phyloP scores from a whole-genome alignment of 2,329 filamentous ascomycete species.

The Phialocephala subalpina region DNA sequence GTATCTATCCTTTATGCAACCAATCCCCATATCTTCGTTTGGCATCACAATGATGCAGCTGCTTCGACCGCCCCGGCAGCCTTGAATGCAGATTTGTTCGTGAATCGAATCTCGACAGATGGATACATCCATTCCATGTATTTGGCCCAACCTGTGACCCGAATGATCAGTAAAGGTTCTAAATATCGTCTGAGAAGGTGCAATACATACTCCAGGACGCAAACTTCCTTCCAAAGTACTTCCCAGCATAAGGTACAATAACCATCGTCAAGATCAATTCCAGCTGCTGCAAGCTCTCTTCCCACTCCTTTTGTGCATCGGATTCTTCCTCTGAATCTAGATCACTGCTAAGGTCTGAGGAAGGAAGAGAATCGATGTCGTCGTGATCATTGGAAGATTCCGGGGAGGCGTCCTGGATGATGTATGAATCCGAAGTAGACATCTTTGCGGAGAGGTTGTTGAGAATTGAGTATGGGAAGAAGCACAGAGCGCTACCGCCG shows the following conservation, averaged over 20 bases:
- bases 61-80: slow-evolving; percentile 70
- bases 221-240: slow-evolving; percentile 93
- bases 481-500: slow-evolving; percentile 40
- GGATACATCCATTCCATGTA: slow-evolving; percentile 96
- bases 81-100: slow-evolving; percentile 69
- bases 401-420: slow-evolving; percentile 48
- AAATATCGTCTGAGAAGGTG: slow-evolving; percentile 7
- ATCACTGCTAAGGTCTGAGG: slow-evolving; percentile 61
- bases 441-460: slow-evolving; percentile 27
- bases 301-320: slow-evolving; percentile 95
- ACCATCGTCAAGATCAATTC: slow-evolving; percentile 95
- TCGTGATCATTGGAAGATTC: slow-evolving; percentile 64
- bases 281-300: slow-evolving; percentile 90
- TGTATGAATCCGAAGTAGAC: slow-evolving; percentile 42
- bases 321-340: slow-evolving; percentile 67
- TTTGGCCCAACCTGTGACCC: slow-evolving; percentile 78
- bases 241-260: slow-evolving; percentile 90
- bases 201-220: slow-evolving; percentile 89
- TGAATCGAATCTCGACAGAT: slow-evolving; percentile 75
- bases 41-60: slow-evolving; percentile 47
- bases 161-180: slow-evolving; percentile 17
- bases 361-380: slow-evolving; percentile 71
- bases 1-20: slow-evolving; percentile 21
- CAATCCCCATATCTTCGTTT: not conserved
- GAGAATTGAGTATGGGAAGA: slow-evolving; percentile 5